These are phyloP conservation scores for Paecilomyces niveus DNA, from an alignment of 2,329 filamentous ascomycete species.

Conservation along the genomic window DNA sequence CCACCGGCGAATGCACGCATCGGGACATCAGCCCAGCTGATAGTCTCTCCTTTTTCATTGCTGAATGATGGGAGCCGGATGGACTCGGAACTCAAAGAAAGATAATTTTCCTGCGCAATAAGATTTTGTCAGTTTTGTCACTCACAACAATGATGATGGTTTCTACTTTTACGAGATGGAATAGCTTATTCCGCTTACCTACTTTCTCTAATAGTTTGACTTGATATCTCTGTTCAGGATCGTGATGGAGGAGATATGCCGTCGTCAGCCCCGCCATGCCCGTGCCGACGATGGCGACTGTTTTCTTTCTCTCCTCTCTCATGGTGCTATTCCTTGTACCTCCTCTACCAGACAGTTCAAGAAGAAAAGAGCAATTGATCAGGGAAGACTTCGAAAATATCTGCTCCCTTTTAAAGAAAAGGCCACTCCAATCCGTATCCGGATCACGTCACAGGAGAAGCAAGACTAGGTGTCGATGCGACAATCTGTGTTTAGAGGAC, in stretches of 20 bases:
- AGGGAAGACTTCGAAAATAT: neutral
- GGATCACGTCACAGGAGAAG: neutral
- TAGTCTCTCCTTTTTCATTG: slow-evolving; percentile 6
- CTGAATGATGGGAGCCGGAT: slow-evolving; percentile 7
- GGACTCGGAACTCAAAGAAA: slow-evolving; percentile 4
- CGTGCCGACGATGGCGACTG: slow-evolving; percentile 42
- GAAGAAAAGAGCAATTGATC: neutral
- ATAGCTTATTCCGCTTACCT: neutral
- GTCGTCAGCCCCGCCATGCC: slow-evolving; percentile 45
- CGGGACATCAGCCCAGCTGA: slow-evolving; percentile 40
- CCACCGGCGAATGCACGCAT: slow-evolving; percentile 47
- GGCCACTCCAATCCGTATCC: neutral
- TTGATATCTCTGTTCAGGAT: slow-evolving; percentile 32
- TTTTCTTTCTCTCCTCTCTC: slow-evolving; percentile 4
- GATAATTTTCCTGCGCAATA: neutral
- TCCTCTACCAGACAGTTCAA: neutral
- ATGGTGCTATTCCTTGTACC: neutral
- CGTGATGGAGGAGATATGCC: slow-evolving; percentile 38
- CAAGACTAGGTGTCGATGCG: neutral
- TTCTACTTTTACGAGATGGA: neutral
- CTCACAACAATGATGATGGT: neutral
- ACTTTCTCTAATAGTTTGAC: slow-evolving; percentile 43
- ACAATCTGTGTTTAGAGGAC: neutral
- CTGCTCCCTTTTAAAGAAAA: neutral
- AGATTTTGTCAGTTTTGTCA: neutral